A percentile compares a stretch with the other conserved stretches of the same genome.
Evolutionary conservation across 2,329 filamentous ascomycete species (phyloP).

Genomic region (Neophaeococcomyces mojaviensis): DNA sequence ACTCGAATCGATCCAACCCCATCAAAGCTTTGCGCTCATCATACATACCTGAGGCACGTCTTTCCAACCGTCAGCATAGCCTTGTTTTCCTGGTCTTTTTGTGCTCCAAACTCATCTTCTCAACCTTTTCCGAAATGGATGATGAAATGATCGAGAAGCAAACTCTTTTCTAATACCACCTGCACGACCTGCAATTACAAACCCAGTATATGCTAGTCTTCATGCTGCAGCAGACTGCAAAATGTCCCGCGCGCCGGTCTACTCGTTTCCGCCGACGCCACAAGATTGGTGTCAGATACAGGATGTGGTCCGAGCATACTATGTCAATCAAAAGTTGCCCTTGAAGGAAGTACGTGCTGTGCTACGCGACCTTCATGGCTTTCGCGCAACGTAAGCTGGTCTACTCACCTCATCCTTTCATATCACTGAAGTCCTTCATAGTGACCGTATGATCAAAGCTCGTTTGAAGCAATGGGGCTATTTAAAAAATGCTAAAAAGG

Average conservation of each 20-base stretch:
- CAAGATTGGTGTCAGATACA: conserved; percentile 8
- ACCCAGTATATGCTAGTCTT: background rate
- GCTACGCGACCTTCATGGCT: conserved; percentile 15
- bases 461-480: conserved; percentile 22
- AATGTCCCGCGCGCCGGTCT: conserved; percentile 7
- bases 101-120: background rate
- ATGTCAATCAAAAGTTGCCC: conserved; percentile 9
- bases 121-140: conserved; percentile 4
- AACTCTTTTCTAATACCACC: conserved; percentile 1
- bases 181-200: background rate
- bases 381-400: conserved; percentile 21
- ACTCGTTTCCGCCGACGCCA: conserved; percentile 6
- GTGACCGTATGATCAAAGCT: conserved; percentile 16
- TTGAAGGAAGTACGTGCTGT: conserved; percentile 9
- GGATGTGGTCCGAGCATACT: conserved; percentile 6
- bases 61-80: no score
- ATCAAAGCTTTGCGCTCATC: no score
- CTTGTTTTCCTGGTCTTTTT: no score
- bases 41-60: no score
- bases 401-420: background rate
- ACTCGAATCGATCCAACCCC: background rate
- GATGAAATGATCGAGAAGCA: background rate
- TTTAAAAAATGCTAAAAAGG: conserved; percentile 23
- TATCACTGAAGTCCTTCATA: conserved; percentile 4
- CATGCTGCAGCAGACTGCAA: conserved; percentile 2